These are phyloP conservation scores for Pythium apleroticum DNA, from an alignment of 352 stramenopile genomes.

Conservation along the genomic window DNA sequence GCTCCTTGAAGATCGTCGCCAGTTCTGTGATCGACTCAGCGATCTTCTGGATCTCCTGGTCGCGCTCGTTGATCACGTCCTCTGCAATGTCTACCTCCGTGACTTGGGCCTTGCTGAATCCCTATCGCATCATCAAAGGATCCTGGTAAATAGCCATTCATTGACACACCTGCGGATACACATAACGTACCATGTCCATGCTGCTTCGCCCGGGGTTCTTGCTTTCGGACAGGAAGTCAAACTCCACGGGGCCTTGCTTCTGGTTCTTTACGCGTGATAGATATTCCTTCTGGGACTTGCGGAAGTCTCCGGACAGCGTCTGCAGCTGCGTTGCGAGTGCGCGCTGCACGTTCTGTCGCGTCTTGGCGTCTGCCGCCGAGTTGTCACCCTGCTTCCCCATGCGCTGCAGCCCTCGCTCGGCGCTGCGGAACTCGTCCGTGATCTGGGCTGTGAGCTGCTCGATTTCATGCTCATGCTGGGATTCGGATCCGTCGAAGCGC, in stretches of 20 bases:
- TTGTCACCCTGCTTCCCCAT: conserved; percentile 76
- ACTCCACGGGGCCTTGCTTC: conserved; percentile 94
- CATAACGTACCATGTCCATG: conserved; percentile 46
- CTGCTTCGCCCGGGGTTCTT: conserved; percentile 59
- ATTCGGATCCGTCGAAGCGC: conserved; percentile 84
- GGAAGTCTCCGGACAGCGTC: conserved; percentile 94
- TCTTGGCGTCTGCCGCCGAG: conserved; percentile 81
- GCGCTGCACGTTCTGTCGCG: conserved; percentile 81
- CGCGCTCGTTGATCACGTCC: conserved; percentile 93
- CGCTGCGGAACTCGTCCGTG: conserved; percentile 79
- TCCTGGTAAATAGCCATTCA: too few species aligned
- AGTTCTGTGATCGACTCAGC: conserved; percentile 99
- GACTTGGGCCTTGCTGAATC: conserved; percentile 95
- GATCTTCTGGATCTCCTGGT: conserved; percentile 97
- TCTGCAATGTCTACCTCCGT: conserved; percentile 96
- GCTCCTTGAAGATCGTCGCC: conserved; percentile 99
- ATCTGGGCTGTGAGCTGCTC: conserved; percentile 77
- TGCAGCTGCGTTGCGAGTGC: conserved; percentile 97
- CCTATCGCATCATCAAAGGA: conserved; percentile 34
- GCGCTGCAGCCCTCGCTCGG: conserved; percentile 70
- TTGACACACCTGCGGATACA: background rate
- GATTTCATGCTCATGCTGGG: conserved; percentile 85
- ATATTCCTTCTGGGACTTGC: conserved; percentile 98
- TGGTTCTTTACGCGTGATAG: conserved; percentile 95
- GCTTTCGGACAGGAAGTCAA: conserved; percentile 87